Percentiles rank a stretch among this genome's conserved stretches.
Evolutionary conservation across 305 asterid genomes (phyloP).

Genomic region (Rubia occidens): DNA sequence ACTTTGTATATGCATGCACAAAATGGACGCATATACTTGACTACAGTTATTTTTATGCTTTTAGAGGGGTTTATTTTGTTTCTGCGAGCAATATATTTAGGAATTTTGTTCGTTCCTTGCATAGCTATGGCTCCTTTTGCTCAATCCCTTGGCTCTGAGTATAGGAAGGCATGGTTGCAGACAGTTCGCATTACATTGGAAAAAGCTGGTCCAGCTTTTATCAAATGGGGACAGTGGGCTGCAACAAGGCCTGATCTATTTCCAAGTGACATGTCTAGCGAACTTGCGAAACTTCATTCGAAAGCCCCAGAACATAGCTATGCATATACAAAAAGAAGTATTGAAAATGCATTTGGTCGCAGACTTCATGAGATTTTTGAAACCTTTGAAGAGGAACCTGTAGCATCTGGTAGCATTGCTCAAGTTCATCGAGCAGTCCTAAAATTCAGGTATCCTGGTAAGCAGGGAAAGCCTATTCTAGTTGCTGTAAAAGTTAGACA

Average conservation of each 20-base stretch:
- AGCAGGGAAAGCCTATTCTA: conserved; percentile 48
- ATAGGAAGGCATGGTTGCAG: conserved; percentile 63
- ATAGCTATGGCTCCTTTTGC: conserved; percentile 78
- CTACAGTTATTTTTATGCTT: conserved; percentile 43
- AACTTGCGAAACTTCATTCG: conserved; percentile 66
- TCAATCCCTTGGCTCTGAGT: conserved; percentile 55
- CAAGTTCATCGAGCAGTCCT: conserved; percentile 74
- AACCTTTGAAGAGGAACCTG: conserved; percentile 67
- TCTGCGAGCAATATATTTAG: conserved; percentile 56
- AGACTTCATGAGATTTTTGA: conserved; percentile 61
- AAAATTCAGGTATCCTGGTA: conserved; percentile 50
- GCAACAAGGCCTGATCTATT: conserved; percentile 88
- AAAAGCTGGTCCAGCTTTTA: conserved; percentile 89
- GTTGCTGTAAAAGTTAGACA: conserved; percentile 91
- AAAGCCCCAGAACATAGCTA: conserved; percentile 78
- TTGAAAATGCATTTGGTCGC: conserved; percentile 74
- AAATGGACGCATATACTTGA: conserved; percentile 44
- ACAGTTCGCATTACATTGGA: conserved; percentile 55
- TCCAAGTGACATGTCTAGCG: conserved; percentile 59
- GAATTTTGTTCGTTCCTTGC: conserved; percentile 62
- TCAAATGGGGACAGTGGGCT: conserved; percentile 97
- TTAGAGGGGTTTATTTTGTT: conserved; percentile 58
- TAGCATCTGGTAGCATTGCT: conserved; percentile 84
- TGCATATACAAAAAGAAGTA: conserved; percentile 53
- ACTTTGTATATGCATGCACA: conserved; percentile 45